Evolutionary conservation across 495 filamentous ascomycete species (phyloP), one percentile per base, ranked within the genome.

Genomic region (Parachaetomium inaequale): DNA sequence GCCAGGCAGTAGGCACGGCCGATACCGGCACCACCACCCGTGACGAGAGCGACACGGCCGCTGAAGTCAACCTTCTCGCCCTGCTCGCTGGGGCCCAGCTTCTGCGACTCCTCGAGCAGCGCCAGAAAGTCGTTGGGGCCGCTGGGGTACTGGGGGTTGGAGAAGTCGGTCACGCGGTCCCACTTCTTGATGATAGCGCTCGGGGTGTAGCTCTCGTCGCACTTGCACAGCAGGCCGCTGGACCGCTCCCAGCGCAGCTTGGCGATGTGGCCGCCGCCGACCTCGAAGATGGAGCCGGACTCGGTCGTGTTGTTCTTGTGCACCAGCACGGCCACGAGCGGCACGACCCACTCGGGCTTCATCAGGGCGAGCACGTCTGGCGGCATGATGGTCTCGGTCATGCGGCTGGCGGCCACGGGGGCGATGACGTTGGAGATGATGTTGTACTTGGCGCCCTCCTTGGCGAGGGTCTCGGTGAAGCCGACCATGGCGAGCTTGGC

Each of bases 371-470:
- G 81, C 23, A 97, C 82, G 67, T 98, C 95, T 2, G 90, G 92
- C 50, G 94, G 95, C 95, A 98, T 98, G 57, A 98, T 82, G 45
- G 94, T 98, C 72, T 94, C 86, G 40, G 94, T 98, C 95, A 98
- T 96, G 72, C 94, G 88, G 78, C 87, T 91, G 54, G 94, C 94
- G 66, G 94, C 94, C 69, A 98, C 93, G 50, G 94, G 94, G 34
- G 94, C 93, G 78, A 98, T 98, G 69, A 89, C 90, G 75, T 98
- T 98, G 80, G 84, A 85, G 70, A 96, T 78, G 67, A 98, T 98
- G 84, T 98, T 98, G 81, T 98, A 98, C 77, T 98, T 98, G 67
- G 86, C 82, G 63, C 94, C 94, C 79, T 98, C 94, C 81, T 96
- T 98, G 55, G 95, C 94, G 61, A 98, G 85, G 4, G 94, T 96